These are phyloP conservation scores for Termitomyces sp. DNA, from an alignment of 768 basidiomycete genomes.

Conservation along the genomic window DNA sequence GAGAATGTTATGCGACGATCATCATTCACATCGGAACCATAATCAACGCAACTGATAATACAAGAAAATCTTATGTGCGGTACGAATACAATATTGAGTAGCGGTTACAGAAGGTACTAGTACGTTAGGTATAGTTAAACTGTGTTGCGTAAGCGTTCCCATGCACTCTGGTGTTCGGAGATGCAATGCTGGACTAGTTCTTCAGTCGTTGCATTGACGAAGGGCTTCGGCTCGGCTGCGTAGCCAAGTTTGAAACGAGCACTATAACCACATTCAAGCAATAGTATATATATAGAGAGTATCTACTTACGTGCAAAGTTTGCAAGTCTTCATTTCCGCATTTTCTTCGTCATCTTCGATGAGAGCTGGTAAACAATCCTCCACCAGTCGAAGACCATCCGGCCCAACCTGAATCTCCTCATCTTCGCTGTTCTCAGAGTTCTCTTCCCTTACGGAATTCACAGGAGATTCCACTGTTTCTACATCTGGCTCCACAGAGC, in stretches of 20 bases:
- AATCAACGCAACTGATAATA: neutral
- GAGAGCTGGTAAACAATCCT: constrained; percentile 42
- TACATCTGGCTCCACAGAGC: neutral
- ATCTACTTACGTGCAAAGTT: constrained; percentile 49
- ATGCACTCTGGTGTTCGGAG: constrained; percentile 45
- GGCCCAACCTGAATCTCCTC: constrained; percentile 36
- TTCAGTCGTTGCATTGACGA: constrained; percentile 36
- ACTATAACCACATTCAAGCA: constrained; percentile 22
- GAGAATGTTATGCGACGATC: too few relatives aligned
- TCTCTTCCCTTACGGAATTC: constrained; percentile 1
- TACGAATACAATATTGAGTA: neutral
- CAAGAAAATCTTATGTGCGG: neutral
- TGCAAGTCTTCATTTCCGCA: constrained; percentile 35
- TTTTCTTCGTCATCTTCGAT: constrained; percentile 32
- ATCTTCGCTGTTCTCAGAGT: constrained; percentile 15
- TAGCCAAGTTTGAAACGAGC: constrained; percentile 31
- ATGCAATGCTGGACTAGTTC: constrained; percentile 47
- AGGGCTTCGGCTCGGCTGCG: constrained; percentile 30
- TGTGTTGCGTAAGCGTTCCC: constrained; percentile 37
- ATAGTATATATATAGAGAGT: neutral
- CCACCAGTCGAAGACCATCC: constrained; percentile 37
- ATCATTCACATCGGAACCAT: neutral
- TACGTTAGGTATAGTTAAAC: constrained; percentile 3
- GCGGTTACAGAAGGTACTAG: neutral
- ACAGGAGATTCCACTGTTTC: neutral